Base-by-base conservation (phyloP, 2,329 filamentous ascomycete genomes). In the Myriosclerotinia scirpicola region DNA sequence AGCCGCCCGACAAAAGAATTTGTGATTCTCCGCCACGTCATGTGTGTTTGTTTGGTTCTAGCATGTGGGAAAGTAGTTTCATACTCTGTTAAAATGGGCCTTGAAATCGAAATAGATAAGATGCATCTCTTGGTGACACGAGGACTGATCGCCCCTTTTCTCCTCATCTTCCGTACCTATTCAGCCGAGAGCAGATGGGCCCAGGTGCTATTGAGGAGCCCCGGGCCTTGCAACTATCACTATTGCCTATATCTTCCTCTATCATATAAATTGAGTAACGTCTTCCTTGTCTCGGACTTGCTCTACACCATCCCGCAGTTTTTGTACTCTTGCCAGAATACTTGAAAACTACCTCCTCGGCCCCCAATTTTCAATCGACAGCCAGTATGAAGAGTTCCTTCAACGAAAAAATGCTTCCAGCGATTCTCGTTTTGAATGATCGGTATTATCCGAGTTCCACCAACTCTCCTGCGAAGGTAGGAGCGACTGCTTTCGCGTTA, bases 401-500 rank as follows among this genome's bases (percentile, higher is more conserved):
- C n/a, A 5, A 15, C 50, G 55, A 26, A 2, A 66, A 66, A 42
- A 66, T 69, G 58, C 68, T 69, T 56, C 68, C 68, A n/a, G 68
- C 66, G 2, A 68, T 69, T 30, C 53, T 68, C 30, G 56, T 69
- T 14, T 38, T 69, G 42, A 69, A 69, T 53, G 56, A 54, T 30
- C 58, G 60, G 15, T 69, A 69, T 62, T 66, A 66, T 64, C 66
- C 68, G 11, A 61, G 53, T 55, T 66, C 68, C 40, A 56, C 58
- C 3, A 64, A 58, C 17, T 63, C 55, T 26, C 58, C 68, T 26
- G 66, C 66, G 26, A 69, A 67, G 8, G 68, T 69, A 17, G 68
- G 68, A 40, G 63, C 66, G 26, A 69, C 68, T 7, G 64, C 68
- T 30, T 68, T 69, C 42, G 68, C 68, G 26, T 61, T 69, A 40